Evolutionary conservation across 2,329 filamentous ascomycete genomes (phyloP).

Genomic region (Fusarium luffae): DNA sequence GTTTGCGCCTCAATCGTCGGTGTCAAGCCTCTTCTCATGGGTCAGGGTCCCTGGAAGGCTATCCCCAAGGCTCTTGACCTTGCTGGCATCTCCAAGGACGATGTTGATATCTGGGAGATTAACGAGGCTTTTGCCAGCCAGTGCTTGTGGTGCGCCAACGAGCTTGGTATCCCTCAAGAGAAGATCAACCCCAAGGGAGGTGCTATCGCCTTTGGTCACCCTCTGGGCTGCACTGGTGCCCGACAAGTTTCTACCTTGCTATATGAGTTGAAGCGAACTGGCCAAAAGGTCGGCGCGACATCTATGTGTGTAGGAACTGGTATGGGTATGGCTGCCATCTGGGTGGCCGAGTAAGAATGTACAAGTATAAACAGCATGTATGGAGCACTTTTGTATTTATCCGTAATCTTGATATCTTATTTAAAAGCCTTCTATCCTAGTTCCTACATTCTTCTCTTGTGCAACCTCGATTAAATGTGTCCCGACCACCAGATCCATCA

Average conservation of each 20-base stretch:
- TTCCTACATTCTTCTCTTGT: constrained; percentile 64
- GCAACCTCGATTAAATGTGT: constrained; percentile 68
- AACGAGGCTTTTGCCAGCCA: constrained; percentile 98
- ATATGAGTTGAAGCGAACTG: constrained; percentile 86
- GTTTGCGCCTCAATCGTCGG: constrained; percentile 87
- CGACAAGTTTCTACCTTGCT: constrained; percentile 92
- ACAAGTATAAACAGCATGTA: constrained; percentile 43
- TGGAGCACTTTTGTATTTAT: constrained; percentile 28
- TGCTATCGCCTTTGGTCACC: constrained; percentile 95
- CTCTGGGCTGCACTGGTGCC: constrained; percentile 92
- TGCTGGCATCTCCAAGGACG: constrained; percentile 85
- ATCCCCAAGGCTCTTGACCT: constrained; percentile 93
- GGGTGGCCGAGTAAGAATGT: constrained; percentile 83
- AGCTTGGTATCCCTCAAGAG: constrained; percentile 81
- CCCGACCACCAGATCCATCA: constrained; percentile 74
- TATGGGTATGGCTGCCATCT: constrained; percentile 97
- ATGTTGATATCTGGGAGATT: constrained; percentile 98
- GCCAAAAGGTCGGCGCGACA: constrained; percentile 87
- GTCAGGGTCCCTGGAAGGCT: constrained; percentile 92
- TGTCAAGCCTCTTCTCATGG: constrained; percentile 94
- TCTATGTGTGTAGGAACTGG: constrained; percentile 97
- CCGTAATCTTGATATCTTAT: not conserved
- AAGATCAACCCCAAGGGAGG: constrained; percentile 99
- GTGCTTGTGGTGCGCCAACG: constrained; percentile 91
- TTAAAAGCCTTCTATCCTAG: constrained; percentile 63